phyloP scores from a whole-genome alignment of 257 asterid species.

The Rauvolfia tetraphylla region DNA sequence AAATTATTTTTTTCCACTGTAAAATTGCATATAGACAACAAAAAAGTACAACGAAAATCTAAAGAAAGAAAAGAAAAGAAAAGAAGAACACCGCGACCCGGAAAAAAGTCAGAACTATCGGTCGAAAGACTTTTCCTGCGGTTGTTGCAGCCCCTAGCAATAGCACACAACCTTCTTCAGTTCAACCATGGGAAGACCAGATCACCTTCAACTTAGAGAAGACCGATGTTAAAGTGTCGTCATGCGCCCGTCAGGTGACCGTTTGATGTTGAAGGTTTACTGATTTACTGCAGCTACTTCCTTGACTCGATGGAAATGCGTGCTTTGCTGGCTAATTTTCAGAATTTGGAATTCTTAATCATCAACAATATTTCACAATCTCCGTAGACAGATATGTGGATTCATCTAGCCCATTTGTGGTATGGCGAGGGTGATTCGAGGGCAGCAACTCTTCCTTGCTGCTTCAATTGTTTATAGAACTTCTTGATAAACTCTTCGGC shows the following conservation, averaged over 20 bases:
- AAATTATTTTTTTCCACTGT: background rate
- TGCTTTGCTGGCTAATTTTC: background rate
- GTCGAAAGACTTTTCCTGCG: background rate
- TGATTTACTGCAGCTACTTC: background rate
- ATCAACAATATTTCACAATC: background rate
- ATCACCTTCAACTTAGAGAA: background rate
- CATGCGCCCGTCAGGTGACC: background rate
- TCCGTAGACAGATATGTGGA: background rate
- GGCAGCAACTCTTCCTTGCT: slow-evolving; percentile 22
- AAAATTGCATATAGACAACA: background rate
- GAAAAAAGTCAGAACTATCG: slow-evolving; percentile 3
- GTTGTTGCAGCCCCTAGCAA: background rate
- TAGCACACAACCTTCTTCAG: background rate
- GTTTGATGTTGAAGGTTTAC: background rate
- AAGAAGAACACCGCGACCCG: background rate
- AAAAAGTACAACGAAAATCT: background rate
- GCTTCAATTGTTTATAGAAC: slow-evolving; percentile 29
- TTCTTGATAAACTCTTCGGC: slow-evolving; percentile 42
- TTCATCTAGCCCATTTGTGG: slow-evolving; percentile 22
- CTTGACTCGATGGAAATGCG: background rate
- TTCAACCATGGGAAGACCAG: background rate
- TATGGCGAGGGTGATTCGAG: slow-evolving; percentile 31
- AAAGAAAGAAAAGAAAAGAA: background rate
- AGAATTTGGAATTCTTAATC: background rate
- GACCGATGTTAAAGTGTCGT: background rate